Base-by-base conservation (phyloP, 192 early-diverging fungal genomes). In the Rhizophagus clarus region DNA sequence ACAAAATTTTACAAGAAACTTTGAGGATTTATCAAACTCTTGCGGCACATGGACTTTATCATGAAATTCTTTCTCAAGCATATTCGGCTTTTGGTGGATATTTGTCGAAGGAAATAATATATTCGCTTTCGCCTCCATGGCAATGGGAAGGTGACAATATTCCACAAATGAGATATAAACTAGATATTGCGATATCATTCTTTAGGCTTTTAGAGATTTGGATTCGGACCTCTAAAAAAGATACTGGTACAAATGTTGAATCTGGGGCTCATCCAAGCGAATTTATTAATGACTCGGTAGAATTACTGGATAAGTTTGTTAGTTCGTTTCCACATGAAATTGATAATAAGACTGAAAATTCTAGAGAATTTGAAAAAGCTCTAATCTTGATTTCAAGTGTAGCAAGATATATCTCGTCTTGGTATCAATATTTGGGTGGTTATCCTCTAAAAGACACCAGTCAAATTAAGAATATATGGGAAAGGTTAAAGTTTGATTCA, bases 41-140 rank as follows among this genome's bases (percentile, higher is more conserved):
- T 8, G 79, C 83, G 22, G 83, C 81, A 11, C 88, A 90, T 79
- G 89, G 89, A 31, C 81, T 90, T n/a, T 84, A 87, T 79, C 77
- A 61, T 34, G 69, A 40, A 61, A 71, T 79, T 34, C 47, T 71
- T 24, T 79, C 68, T 17, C 45, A 61, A 40, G 26, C 32, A 71
- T 79, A 79, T 79, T 42, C 29, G 15, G 31, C 72, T 15, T 37
- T 79, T 32, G 31, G 40, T 63, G 31, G 61, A 26, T 63, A 63
- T 61, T 40, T 76, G 24, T 32, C 62, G 31, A 76, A 40, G 22
- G 51, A 61, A 42, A 47, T 76, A n/a, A 28, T 76, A 37, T 76
- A 40, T 76, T 76, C 61, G 3, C 56, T 76, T 24, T 14, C 32
- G 26, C 32, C 61, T 24, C 34, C 69, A 63, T 79, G 77, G 77